Conservation (phyloP, 805 yeast genomes). For the Jamesozyma hellenica region DNA sequence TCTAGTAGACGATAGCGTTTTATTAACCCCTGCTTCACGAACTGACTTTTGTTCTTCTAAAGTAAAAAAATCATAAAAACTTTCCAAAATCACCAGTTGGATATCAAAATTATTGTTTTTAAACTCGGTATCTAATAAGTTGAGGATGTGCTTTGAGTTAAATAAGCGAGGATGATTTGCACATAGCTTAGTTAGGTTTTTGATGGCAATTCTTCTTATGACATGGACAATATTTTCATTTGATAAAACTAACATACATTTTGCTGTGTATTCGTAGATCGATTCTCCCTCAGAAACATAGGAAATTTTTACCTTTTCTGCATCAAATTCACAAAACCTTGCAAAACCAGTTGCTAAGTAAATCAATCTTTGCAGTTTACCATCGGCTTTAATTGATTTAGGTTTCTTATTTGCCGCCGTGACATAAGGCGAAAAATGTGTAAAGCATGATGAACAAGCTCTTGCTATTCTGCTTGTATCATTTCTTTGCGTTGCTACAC, state of each 20-base stretch:
- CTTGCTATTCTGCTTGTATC: conserved; percentile 43
- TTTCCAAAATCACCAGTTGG: conserved; percentile 44
- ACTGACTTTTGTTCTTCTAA: conserved; percentile 43
- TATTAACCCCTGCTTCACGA: conserved; percentile 33
- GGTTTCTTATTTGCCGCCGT: conserved; percentile 22
- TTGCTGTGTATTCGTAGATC: conserved; percentile 47
- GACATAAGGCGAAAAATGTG: conserved; percentile 39
- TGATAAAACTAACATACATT: conserved; percentile 48
- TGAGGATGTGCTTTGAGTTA: conserved; percentile 43
- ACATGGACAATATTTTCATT: conserved; percentile 26
- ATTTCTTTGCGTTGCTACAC: conserved; percentile 37
- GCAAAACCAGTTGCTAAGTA: conserved; percentile 65
- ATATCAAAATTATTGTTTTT: conserved; percentile 31
- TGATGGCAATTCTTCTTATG: conserved; percentile 43
- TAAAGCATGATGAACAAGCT: conserved; percentile 56
- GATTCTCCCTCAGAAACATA: conserved; percentile 38
- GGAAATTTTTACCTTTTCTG: conserved; percentile 32
- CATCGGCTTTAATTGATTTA: conserved; percentile 24
- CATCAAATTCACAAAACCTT: conserved; percentile 47
- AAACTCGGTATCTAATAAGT: conserved; percentile 44
- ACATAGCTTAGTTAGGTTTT: conserved; percentile 50
- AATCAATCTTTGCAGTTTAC: conserved; percentile 45
- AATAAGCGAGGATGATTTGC: conserved; percentile 57
- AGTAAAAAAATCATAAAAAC: conserved; percentile 47
- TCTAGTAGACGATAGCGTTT: conserved; percentile 30